Conservation (phyloP, 2,329 filamentous ascomycete species). For the Zymoseptoria brevis region DNA sequence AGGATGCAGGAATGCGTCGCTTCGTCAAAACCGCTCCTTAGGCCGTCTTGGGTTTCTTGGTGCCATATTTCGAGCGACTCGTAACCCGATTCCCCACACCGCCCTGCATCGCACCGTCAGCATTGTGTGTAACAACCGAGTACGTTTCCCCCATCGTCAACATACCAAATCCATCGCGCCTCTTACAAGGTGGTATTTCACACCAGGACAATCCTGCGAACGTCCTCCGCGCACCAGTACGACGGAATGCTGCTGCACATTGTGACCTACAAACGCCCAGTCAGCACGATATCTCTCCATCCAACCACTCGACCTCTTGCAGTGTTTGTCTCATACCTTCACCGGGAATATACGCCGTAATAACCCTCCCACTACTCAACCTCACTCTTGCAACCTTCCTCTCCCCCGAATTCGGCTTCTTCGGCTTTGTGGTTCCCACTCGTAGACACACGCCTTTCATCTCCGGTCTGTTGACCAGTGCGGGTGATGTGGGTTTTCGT, state of each 20-base stretch:
- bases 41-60: constrained; percentile 93
- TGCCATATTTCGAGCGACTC: constrained; percentile 91
- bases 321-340: constrained; percentile 52
- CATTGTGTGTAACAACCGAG: neutral
- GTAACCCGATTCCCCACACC: constrained; percentile 79
- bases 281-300: constrained; percentile 6
- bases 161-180: constrained; percentile 88
- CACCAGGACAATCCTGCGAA: constrained; percentile 95
- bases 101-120: constrained; percentile 48
- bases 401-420: constrained; percentile 98
- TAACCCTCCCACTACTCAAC: constrained; percentile 74
- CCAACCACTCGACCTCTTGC: neutral
- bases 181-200: constrained; percentile 87
- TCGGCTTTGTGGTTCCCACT: constrained; percentile 87
- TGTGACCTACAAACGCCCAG: constrained; percentile 57
- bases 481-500: constrained; percentile 81
- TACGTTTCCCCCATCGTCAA: constrained; percentile 18
- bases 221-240: constrained; percentile 90
- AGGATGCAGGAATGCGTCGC: neutral
- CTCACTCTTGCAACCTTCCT: constrained; percentile 89
- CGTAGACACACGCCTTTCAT: constrained; percentile 95
- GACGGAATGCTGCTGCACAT: constrained; percentile 97
- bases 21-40: constrained; percentile 15
- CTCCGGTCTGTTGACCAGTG: constrained; percentile 61
- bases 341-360: constrained; percentile 92